Base-by-base conservation (phyloP, 2,329 filamentous ascomycete genomes). In the Xylaria sp. region DNA sequence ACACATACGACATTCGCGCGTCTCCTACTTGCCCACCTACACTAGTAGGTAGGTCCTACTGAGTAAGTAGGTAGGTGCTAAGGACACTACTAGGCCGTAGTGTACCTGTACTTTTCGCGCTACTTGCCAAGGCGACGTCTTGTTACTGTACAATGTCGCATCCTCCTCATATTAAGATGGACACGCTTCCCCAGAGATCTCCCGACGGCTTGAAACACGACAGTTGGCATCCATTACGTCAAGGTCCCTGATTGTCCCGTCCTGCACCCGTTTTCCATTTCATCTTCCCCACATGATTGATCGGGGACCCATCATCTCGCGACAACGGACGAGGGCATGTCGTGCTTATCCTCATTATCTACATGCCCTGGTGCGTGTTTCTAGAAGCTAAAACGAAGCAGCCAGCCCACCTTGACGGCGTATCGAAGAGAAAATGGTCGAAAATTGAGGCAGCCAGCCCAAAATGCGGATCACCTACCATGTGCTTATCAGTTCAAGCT, bases 151-250 rank as follows among this genome's bases (percentile, higher is more conserved):
- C 23, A 42, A 18, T 59, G 35, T 60, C 35, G 37, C 40, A 50
- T 54, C 47, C 35, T 37, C 35, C 47, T 51, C 23, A 23, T 37
- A 60, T 55, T 47, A 16, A 62, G 54, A 64, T 44, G 29, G 55
- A 48, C 60, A 62, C 48, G 25, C 50, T 66, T 67, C 63, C 69
- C 69, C 66, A 67, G 63, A 60, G 50, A 63, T 62, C 35, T 54
- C 63, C 63, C 59, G 61, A 59, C 10, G 23, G 50, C 60, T 59
- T 63, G 66, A 69, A 69, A 66, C 63, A 61, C 55, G 65, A 53
- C 42, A 50, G 57, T 50, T 47, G 25, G 54, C 68, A 58, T 50
- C 57, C 2, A 68, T 67, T 69, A 69, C 60, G 63, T 71, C 66
- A 63, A 64, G 55, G 63, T 50, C 58, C 63, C 47, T 69, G 35